These are phyloP conservation scores for Cadophora sp. DNA, from an alignment of 2,329 filamentous ascomycete species.

Conservation along the genomic window DNA sequence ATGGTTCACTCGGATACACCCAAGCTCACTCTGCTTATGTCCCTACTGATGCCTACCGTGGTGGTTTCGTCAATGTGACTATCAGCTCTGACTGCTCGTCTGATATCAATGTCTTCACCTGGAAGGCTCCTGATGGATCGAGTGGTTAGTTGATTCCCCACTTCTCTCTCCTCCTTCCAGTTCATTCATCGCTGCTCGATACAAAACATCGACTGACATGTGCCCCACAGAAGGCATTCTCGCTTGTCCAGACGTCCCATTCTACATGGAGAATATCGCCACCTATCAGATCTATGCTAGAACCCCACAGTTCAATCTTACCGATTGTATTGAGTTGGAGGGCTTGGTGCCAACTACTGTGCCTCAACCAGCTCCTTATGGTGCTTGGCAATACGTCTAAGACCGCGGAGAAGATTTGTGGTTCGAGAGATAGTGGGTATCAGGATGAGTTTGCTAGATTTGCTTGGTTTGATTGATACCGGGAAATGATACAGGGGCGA, in stretches of 20 bases:
- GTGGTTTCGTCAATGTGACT: conserved; percentile 21
- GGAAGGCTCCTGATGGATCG: conserved; percentile 15
- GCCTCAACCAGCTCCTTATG: background rate
- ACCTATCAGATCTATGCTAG: conserved; percentile 25
- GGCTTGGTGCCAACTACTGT: conserved; percentile 23
- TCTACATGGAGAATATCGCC: background rate
- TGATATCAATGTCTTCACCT: conserved; percentile 9
- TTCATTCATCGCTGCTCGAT: too few relatives aligned
- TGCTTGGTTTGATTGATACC: background rate
- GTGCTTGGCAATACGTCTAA: conserved; percentile 32
- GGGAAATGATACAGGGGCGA: background rate
- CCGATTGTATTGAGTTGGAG: conserved; percentile 25
- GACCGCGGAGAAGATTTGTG: background rate
- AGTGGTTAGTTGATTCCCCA: background rate
- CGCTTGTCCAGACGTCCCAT: conserved; percentile 20
- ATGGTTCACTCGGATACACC: conserved; percentile 63
- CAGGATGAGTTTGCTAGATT: background rate
- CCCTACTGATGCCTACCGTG: conserved; percentile 17
- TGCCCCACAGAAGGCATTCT: conserved; percentile 25
- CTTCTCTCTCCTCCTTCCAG: background rate
- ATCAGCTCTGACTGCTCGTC: conserved; percentile 7
- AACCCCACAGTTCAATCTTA: conserved; percentile 29
- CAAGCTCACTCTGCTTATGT: conserved; percentile 44
- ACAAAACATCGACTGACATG: background rate
- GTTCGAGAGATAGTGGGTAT: too few relatives aligned